phyloP scores from a whole-genome alignment of 805 yeast genomes.

The Kurtzmaniella fragi region DNA sequence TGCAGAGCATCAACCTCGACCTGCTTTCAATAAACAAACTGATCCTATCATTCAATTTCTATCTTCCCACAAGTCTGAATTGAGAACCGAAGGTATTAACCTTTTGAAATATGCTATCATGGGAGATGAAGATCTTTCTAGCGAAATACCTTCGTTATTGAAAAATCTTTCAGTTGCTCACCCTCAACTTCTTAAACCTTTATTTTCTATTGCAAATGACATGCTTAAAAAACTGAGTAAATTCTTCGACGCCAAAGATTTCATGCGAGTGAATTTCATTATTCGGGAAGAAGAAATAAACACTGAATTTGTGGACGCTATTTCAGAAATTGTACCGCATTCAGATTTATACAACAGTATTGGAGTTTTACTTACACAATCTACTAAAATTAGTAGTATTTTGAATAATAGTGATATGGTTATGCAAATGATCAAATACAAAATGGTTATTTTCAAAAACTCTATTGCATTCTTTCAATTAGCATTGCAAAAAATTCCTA shows the following conservation, averaged over 20 bases:
- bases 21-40: constrained; percentile 14
- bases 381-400: constrained; percentile 27
- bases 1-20: neutral
- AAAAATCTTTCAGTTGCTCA: constrained; percentile 22
- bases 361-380: constrained; percentile 20
- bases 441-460: constrained; percentile 21
- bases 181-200: constrained; percentile 26
- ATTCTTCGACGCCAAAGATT: constrained; percentile 28
- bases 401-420: constrained; percentile 25
- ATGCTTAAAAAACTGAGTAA: constrained; percentile 18
- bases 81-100: constrained; percentile 31
- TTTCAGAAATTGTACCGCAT: constrained; percentile 17
- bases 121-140: constrained; percentile 28
- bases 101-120: constrained; percentile 34
- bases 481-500: constrained; percentile 27
- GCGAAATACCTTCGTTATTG: constrained; percentile 16
- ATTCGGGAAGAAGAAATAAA: constrained; percentile 15
- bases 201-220: constrained; percentile 21
- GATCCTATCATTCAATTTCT: constrained; percentile 35
- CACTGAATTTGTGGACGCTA: constrained; percentile 14
- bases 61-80: constrained; percentile 24
- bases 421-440: constrained; percentile 33
- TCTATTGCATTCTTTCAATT: constrained; percentile 21
- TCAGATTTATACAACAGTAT: constrained; percentile 27
- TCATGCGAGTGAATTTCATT: constrained; percentile 25